Evolutionary conservation across 257 asterid genomes (phyloP).

Genomic region (Misopates orontium): DNA sequence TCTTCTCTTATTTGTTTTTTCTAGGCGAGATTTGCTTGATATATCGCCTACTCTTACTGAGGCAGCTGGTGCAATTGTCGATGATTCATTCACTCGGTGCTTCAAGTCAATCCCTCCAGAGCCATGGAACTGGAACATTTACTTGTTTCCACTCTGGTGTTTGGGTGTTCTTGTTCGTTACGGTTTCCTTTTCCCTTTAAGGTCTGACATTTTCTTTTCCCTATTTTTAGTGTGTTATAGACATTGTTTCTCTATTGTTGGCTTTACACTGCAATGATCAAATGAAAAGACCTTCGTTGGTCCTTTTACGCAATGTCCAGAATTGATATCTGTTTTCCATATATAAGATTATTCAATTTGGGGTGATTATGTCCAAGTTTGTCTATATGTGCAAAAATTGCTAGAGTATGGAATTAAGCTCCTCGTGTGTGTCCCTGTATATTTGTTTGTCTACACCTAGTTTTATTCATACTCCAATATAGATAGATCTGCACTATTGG

Average conservation of each 20-base stretch:
- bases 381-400: too few relatives aligned
- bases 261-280: constrained; percentile 20
- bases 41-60: constrained; percentile 92
- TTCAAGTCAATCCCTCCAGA: constrained; percentile 96
- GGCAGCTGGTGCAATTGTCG: constrained; percentile 97
- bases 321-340: constrained; percentile 8
- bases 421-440: too few relatives aligned
- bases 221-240: too few relatives aligned
- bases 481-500: too few relatives aligned
- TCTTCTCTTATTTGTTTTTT: neutral
- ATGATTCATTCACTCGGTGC: constrained; percentile 94
- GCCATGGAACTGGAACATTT: constrained; percentile 95
- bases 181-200: constrained; percentile 76
- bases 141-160: constrained; percentile 98
- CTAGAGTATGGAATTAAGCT: too few relatives aligned
- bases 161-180: constrained; percentile 88
- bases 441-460: too few relatives aligned
- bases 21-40: constrained; percentile 88
- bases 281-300: too few relatives aligned
- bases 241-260: neutral
- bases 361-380: too few relatives aligned
- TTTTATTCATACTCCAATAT: too few relatives aligned
- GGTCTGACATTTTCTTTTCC: constrained; percentile 38
- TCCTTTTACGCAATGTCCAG: neutral
- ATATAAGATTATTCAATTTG: too few relatives aligned